These are phyloP conservation scores for Phytophthora agathidicida DNA, from an alignment of 352 stramenopile species.

Conservation along the genomic window DNA sequence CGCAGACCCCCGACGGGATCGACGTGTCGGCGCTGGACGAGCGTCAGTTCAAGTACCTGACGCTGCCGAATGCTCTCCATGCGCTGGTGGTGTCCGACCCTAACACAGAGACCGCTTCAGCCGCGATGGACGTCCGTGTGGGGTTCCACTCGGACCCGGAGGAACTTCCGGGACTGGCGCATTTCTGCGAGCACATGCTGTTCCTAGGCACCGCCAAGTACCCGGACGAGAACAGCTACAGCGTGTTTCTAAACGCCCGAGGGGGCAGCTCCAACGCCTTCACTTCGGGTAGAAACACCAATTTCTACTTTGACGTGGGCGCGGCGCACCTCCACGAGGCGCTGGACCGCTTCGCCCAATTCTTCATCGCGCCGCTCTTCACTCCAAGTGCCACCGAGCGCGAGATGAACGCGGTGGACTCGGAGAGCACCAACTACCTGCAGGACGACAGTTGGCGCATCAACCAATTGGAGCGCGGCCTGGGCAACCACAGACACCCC, in stretches of 20 bases:
- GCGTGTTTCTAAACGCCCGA: constrained; percentile 87
- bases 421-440: constrained; percentile 96
- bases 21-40: constrained; percentile 65
- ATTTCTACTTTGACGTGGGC: constrained; percentile 97
- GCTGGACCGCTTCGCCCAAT: constrained; percentile 96
- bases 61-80: constrained; percentile 58
- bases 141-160: constrained; percentile 91
- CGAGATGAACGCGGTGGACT: constrained; percentile 96
- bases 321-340: constrained; percentile 68
- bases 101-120: constrained; percentile 90
- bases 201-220: constrained; percentile 98
- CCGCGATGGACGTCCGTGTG: constrained; percentile 95
- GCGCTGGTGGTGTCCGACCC: constrained; percentile 90
- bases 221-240: constrained; percentile 94
- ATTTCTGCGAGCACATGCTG: constrained; percentile 97
- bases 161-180: constrained; percentile 83
- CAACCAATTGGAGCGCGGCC: constrained; percentile 76
- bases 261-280: constrained; percentile 95
- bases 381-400: constrained; percentile 88
- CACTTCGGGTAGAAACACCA: constrained; percentile 94
- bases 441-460: constrained; percentile 89
- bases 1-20: constrained; percentile 41
- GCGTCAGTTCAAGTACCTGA: constrained; percentile 54
- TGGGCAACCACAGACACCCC: constrained; percentile 69
- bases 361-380: constrained; percentile 97